Conservation (phyloP, 2,329 filamentous ascomycete genomes). For the Lasiodiplodia citricola region DNA sequence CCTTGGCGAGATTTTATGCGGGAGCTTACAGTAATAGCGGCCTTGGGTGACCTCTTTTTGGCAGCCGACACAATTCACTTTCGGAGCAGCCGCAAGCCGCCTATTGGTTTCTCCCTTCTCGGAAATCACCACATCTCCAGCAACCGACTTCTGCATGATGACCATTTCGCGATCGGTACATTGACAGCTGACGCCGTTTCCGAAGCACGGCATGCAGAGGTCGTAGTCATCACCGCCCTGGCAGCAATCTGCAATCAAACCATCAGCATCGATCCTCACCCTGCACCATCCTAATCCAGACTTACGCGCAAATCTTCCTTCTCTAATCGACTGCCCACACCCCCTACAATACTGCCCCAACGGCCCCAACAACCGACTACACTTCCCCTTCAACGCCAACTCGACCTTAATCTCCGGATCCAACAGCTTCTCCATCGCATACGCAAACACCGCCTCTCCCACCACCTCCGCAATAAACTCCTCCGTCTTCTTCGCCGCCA, state of each 20-base stretch:
- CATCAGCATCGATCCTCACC: background rate
- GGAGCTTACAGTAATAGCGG: background rate
- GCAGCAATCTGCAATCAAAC: conserved; percentile 9
- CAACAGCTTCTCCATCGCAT: conserved; percentile 21
- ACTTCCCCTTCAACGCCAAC: conserved; percentile 9
- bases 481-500: conserved; percentile 24
- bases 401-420: conserved; percentile 17
- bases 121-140: conserved; percentile 6
- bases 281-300: background rate
- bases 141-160: conserved; percentile 15
- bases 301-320: conserved; percentile 20
- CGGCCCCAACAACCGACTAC: conserved; percentile 16
- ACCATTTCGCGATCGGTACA: background rate
- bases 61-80: background rate
- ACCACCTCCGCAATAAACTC: conserved; percentile 10
- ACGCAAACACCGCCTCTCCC: conserved; percentile 14
- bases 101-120: conserved; percentile 8
- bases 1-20: background rate
- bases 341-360: conserved; percentile 19
- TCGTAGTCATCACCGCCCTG: conserved; percentile 7
- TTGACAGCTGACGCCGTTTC: background rate
- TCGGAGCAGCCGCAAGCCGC: background rate
- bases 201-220: conserved; percentile 6
- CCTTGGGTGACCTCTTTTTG: conserved; percentile 3
- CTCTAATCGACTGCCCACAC: conserved; percentile 9